Evolutionary conservation across 2,329 filamentous ascomycete species (phyloP).

Genomic region (Epichloe bromicola): DNA sequence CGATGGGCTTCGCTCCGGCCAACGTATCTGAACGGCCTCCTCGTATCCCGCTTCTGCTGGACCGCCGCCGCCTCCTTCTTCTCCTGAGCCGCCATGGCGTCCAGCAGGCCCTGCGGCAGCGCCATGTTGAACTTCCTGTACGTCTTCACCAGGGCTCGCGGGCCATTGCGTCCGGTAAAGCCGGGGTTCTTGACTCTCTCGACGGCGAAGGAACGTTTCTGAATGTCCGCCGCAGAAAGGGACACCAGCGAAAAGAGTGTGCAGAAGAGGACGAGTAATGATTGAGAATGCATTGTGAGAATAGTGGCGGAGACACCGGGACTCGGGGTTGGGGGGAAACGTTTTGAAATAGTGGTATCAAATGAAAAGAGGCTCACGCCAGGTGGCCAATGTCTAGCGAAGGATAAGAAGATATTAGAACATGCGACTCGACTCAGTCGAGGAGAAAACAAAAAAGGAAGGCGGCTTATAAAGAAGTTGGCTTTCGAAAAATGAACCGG

Average conservation of each 20-base stretch:
- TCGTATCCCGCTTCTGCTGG: not conserved
- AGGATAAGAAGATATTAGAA: not conserved
- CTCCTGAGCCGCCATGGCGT: conserved; percentile 18
- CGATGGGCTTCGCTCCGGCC: not conserved
- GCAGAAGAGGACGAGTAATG: conserved; percentile 19
- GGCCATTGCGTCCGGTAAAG: conserved; percentile 43
- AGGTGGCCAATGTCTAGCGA: not conserved
- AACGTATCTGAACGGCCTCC: not conserved
- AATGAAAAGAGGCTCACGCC: not conserved
- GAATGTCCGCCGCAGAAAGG: conserved; percentile 29
- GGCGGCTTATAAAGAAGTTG: not conserved
- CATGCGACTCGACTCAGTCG: not conserved
- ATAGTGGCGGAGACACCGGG: no score
- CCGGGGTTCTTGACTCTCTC: conserved; percentile 41
- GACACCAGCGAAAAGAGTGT: conserved; percentile 34
- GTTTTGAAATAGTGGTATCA: not conserved
- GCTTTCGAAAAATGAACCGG: no score
- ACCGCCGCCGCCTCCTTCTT: not conserved
- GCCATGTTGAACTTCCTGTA: conserved; percentile 55
- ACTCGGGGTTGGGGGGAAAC: no score
- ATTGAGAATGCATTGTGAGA: conserved; percentile 8
- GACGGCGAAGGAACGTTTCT: conserved; percentile 49
- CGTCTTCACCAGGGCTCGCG: conserved; percentile 48
- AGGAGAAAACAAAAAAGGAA: not conserved
- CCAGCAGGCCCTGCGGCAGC: conserved; percentile 28